Conservation (phyloP, 768 basidiomycete species). For the Tylopilus sp. region DNA sequence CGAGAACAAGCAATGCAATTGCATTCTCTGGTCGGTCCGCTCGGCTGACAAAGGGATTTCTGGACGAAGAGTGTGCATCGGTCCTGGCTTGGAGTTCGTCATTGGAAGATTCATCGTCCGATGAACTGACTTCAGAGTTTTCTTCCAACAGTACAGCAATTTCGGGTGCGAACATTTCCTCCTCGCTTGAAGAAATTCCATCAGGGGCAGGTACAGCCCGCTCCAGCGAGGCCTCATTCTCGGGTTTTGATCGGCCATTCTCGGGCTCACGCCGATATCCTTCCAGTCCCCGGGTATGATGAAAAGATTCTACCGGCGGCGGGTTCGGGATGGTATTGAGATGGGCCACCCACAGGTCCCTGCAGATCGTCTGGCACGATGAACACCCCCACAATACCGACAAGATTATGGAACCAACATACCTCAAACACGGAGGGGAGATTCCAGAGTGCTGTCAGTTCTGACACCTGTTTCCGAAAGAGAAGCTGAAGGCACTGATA, state of each 20-base stretch:
- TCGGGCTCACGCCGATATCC: conserved; percentile 12
- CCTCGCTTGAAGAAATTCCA: conserved; percentile 14
- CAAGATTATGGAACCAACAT: conserved; percentile 10
- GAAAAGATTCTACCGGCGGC: conserved; percentile 58
- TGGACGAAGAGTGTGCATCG: conserved; percentile 2
- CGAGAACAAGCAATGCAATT: conserved; percentile 68
- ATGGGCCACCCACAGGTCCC: conserved; percentile 79
- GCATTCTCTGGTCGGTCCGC: conserved; percentile 45
- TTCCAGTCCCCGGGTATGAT: conserved; percentile 41
- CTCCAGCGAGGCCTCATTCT: conserved; percentile 17
- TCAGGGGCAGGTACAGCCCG: conserved; percentile 9
- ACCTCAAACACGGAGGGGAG: conserved; percentile 83
- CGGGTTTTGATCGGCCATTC: conserved; percentile 6
- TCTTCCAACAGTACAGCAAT: conserved; percentile 38
- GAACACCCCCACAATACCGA: conserved; percentile 2
- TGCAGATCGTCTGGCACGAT: conserved; percentile 56
- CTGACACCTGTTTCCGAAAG: conserved; percentile 69
- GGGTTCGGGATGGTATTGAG: conserved; percentile 59
- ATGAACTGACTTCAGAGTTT: conserved; percentile 34
- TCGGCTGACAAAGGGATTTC: conserved; percentile 19
- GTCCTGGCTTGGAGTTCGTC: conserved; percentile 13
- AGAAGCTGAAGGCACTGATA: conserved; percentile 84
- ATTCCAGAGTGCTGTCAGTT: conserved; percentile 60
- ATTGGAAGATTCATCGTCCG: conserved; percentile 25
- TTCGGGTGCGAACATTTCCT: conserved; percentile 33